Percentiles rank a stretch among this genome's conserved stretches.
These are phyloP conservation scores for Corchorus capsularis DNA, from an alignment of 345 rosid species.

Conservation along the genomic window DNA sequence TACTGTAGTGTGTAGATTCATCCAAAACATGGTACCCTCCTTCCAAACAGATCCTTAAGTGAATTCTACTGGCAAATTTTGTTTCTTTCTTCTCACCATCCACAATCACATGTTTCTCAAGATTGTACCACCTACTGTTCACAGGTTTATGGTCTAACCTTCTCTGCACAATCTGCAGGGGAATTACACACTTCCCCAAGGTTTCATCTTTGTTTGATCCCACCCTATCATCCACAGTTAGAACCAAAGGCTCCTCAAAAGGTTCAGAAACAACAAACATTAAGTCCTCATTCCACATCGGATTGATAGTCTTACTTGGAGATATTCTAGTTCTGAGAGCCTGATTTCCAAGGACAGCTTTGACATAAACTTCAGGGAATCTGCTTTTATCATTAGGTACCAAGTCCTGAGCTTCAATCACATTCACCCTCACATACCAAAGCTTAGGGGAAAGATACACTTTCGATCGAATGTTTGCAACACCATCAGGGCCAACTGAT, in stretches of 20 bases:
- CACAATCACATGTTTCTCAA: slow-evolving; percentile 71
- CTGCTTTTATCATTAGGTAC: slow-evolving; percentile 67
- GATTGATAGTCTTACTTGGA: slow-evolving; percentile 70
- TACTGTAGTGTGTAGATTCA: slow-evolving; percentile 94
- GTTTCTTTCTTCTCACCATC: slow-evolving; percentile 81
- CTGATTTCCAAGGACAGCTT: slow-evolving; percentile 71
- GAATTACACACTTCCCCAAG: slow-evolving; percentile 62
- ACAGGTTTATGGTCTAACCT: slow-evolving; percentile 85
- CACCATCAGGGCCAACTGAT: slow-evolving; percentile 59
- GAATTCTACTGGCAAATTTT: slow-evolving; percentile 89
- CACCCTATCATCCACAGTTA: slow-evolving; percentile 75
- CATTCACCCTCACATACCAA: slow-evolving; percentile 94
- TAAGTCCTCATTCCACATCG: slow-evolving; percentile 96
- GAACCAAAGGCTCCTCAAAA: slow-evolving; percentile 78
- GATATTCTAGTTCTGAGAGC: slow-evolving; percentile 63
- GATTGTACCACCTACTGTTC: slow-evolving; percentile 72
- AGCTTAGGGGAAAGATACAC: slow-evolving; percentile 92
- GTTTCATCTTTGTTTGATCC: slow-evolving; percentile 76
- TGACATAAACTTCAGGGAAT: slow-evolving; percentile 85
- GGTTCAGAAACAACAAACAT: slow-evolving; percentile 95
- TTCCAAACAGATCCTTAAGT: slow-evolving; percentile 78
- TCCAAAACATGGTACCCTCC: slow-evolving; percentile 99
- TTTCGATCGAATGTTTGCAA: slow-evolving; percentile 75
- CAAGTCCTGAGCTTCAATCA: slow-evolving; percentile 96
- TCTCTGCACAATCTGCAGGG: slow-evolving; percentile 63